phyloP scores from a whole-genome alignment of 768 basidiomycete species.

The Collybia sordida region DNA sequence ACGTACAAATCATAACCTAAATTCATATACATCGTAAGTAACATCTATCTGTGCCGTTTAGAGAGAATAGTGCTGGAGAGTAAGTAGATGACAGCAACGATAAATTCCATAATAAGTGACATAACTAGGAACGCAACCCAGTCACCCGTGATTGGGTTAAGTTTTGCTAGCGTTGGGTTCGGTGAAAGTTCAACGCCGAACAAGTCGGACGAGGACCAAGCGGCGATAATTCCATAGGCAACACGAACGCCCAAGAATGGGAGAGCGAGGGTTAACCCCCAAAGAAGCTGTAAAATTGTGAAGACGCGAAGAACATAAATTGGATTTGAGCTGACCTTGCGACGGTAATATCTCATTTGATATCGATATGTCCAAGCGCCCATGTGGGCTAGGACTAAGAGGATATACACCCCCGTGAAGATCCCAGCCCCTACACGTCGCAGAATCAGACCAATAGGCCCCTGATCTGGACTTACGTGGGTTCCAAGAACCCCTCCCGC shows the following conservation, averaged over 20 bases:
- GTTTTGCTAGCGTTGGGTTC: slow-evolving; percentile 46
- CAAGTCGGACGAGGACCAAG: slow-evolving; percentile 53
- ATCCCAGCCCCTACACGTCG: slow-evolving; percentile 43
- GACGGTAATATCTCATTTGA: slow-evolving; percentile 44
- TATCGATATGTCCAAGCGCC: slow-evolving; percentile 46
- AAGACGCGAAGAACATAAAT: not conserved
- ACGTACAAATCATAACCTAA: not conserved
- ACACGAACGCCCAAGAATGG: slow-evolving; percentile 60
- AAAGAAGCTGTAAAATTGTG: slow-evolving; percentile 44
- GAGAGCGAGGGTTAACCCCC: slow-evolving; percentile 51
- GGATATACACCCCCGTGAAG: slow-evolving; percentile 40
- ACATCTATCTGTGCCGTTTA: slow-evolving; percentile 22
- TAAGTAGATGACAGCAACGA: slow-evolving; percentile 47
- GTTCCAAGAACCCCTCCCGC: slow-evolving; percentile 48
- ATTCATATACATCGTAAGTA: not conserved
- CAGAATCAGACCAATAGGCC: slow-evolving; percentile 33
- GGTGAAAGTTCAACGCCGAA: slow-evolving; percentile 35
- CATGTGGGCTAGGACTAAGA: slow-evolving; percentile 38
- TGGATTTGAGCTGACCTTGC: slow-evolving; percentile 32
- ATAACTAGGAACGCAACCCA: slow-evolving; percentile 61
- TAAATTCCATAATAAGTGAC: slow-evolving; percentile 60
- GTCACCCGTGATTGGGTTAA: slow-evolving; percentile 56
- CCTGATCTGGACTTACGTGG: slow-evolving; percentile 29
- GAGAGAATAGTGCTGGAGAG: slow-evolving; percentile 44
- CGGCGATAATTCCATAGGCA: slow-evolving; percentile 57